Evolutionary conservation across 2,329 filamentous ascomycete genomes (phyloP).

Genomic region (Gliomastix tumulicola): DNA sequence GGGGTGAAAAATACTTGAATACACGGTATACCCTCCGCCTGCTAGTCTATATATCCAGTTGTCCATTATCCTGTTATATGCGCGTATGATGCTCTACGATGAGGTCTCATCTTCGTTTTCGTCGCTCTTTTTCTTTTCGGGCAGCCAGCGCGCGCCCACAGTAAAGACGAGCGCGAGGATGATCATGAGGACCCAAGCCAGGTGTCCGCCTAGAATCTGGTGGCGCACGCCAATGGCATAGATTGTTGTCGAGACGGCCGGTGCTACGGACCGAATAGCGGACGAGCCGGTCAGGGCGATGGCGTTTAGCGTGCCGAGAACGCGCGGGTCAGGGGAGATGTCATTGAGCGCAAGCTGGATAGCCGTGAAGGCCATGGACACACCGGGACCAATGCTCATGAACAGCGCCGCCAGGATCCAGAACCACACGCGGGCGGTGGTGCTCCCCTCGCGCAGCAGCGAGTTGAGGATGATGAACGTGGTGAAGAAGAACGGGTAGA

Average conservation of each 20-base stretch:
- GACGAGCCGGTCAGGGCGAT: conserved; percentile 48
- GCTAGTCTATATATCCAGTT: too few relatives aligned
- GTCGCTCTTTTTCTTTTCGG: conserved; percentile 12
- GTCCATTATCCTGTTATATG: too few relatives aligned
- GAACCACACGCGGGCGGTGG: conserved; percentile 34
- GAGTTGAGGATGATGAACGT: conserved; percentile 50
- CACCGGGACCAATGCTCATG: conserved; percentile 48
- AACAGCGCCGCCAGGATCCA: conserved; percentile 42
- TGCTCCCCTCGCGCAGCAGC: conserved; percentile 25
- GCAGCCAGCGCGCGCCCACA: conserved; percentile 16
- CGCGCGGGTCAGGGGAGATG: conserved; percentile 55
- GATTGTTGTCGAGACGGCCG: conserved; percentile 58
- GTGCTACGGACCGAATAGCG: conserved; percentile 57
- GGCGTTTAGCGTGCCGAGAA: conserved; percentile 67
- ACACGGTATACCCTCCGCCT: too few relatives aligned
- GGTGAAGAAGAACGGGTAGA: conserved; percentile 60
- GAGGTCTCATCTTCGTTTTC: background rate
- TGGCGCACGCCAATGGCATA: conserved; percentile 60
- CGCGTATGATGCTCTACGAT: too few relatives aligned
- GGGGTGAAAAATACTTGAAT: too few relatives aligned
- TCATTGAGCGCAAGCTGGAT: conserved; percentile 72
- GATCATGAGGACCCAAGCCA: conserved; percentile 24
- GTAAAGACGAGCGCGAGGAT: conserved; percentile 18
- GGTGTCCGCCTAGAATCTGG: conserved; percentile 55
- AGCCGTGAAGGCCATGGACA: conserved; percentile 64